Conservation (phyloP, 106 monocot genomes). For the Alisma plantagoaquatica region DNA sequence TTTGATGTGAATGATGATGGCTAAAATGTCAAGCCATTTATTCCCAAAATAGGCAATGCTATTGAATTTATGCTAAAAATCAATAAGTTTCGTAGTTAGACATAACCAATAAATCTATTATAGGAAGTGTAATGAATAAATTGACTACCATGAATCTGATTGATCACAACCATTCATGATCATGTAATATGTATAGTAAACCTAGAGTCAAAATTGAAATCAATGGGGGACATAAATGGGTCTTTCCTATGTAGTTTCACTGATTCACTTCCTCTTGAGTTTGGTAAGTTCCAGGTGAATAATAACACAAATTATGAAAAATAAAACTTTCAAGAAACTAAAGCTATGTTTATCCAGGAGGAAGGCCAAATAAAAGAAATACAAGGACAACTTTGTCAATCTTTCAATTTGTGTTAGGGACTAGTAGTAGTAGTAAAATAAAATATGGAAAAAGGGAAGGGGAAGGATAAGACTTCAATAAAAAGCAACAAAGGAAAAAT, state of each 20-base stretch:
- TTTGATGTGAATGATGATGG: too few relatives aligned
- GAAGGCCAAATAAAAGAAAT: background rate
- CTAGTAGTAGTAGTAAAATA: background rate
- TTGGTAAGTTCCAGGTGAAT: background rate
- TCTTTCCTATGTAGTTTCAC: background rate
- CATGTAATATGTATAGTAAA: too few relatives aligned
- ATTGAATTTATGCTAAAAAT: too few relatives aligned
- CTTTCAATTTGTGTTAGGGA: background rate
- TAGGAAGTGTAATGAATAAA: too few relatives aligned
- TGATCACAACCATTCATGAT: too few relatives aligned
- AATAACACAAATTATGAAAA: background rate
- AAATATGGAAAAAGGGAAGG: background rate
- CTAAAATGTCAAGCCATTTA: too few relatives aligned
- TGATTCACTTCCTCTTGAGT: background rate
- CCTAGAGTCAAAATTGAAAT: too few relatives aligned
- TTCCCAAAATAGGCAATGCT: too few relatives aligned
- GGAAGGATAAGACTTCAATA: background rate
- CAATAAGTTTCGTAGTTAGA: too few relatives aligned
- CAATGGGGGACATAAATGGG: background rate
- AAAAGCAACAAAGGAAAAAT: background rate
- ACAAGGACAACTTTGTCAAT: background rate
- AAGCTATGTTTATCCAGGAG: background rate
- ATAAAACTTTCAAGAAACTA: background rate
- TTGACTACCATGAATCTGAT: too few relatives aligned
- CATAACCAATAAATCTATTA: too few relatives aligned